Evolutionary conservation across 2,329 filamentous ascomycete genomes (phyloP).

Genomic region (Thielaviopsis cerberus): DNA sequence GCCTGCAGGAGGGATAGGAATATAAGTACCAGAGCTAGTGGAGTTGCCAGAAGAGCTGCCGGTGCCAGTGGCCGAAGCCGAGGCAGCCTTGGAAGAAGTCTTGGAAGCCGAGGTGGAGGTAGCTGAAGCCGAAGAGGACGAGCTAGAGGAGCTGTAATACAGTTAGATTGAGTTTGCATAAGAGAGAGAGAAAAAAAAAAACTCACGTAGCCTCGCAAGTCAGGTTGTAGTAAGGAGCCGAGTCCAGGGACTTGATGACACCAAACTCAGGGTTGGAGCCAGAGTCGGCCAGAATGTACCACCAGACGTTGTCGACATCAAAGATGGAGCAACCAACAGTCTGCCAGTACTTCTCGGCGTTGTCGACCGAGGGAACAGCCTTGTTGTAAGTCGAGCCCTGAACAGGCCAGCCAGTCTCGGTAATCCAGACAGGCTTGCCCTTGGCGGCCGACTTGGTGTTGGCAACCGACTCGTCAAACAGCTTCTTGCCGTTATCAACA

Average conservation of each 20-base stretch:
- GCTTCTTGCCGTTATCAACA: conserved; percentile 41
- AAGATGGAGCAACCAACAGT: conserved; percentile 57
- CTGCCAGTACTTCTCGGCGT: conserved; percentile 67
- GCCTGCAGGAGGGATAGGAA: conserved; percentile 1
- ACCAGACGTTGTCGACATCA: conserved; percentile 48
- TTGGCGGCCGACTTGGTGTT: conserved; percentile 38
- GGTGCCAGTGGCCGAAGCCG: not conserved
- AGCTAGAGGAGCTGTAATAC: not conserved
- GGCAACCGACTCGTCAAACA: conserved; percentile 50
- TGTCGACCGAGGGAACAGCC: conserved; percentile 43
- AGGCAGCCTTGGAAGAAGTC: not conserved
- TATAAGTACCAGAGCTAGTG: not conserved
- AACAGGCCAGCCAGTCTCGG: conserved; percentile 76
- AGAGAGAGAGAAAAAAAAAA: conserved; percentile 11
- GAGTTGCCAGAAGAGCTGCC: not conserved
- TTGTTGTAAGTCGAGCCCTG: conserved; percentile 43
- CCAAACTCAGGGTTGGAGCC: conserved; percentile 47
- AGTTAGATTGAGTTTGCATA: conserved; percentile 11
- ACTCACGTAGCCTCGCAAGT: conserved; percentile 28
- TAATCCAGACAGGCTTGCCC: conserved; percentile 64
- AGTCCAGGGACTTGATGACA: conserved; percentile 38
- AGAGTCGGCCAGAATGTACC: conserved; percentile 58
- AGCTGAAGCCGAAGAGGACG: not conserved
- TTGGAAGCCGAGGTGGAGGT: not conserved
- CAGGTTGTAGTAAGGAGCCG: conserved; percentile 43